Evolutionary conservation across 2,329 filamentous ascomycete species (phyloP).

Genomic region (Chlorencoelia australis): DNA sequence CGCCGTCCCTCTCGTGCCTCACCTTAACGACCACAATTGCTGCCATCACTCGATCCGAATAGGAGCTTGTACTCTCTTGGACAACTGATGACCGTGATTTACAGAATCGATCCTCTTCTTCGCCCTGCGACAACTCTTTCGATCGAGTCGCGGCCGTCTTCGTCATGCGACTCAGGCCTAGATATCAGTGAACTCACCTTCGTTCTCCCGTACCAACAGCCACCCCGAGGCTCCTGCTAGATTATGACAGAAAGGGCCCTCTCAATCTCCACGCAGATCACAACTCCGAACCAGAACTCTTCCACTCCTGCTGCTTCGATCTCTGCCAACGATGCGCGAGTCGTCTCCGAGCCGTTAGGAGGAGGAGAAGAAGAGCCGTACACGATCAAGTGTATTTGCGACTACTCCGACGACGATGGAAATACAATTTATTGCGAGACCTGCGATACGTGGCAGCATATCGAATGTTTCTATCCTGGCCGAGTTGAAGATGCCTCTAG

Average conservation of each 20-base stretch:
- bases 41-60: no score
- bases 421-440: constrained; percentile 93
- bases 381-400: constrained; percentile 97
- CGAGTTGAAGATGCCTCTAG: constrained; percentile 63
- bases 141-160: constrained; percentile 28
- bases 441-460: constrained; percentile 98
- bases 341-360: constrained; percentile 40
- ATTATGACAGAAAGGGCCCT: constrained; percentile 31
- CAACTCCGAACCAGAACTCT: constrained; percentile 23
- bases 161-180: constrained; percentile 30
- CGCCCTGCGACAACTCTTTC: constrained; percentile 22
- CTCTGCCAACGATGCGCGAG: constrained; percentile 20
- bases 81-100: constrained; percentile 23
- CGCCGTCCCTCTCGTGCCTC: constrained; percentile 1
- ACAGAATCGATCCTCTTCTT: constrained; percentile 13
- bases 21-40: neutral
- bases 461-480: constrained; percentile 82
- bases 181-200: constrained; percentile 28
- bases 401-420: constrained; percentile 88
- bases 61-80: constrained; percentile 6
- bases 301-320: constrained; percentile 13
- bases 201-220: constrained; percentile 24
- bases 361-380: constrained; percentile 81
- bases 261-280: constrained; percentile 28
- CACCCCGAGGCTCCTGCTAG: constrained; percentile 28